Conservation (phyloP, 176 grass and related monocot genomes). For the Bolboschoenus planiculmis region DNA sequence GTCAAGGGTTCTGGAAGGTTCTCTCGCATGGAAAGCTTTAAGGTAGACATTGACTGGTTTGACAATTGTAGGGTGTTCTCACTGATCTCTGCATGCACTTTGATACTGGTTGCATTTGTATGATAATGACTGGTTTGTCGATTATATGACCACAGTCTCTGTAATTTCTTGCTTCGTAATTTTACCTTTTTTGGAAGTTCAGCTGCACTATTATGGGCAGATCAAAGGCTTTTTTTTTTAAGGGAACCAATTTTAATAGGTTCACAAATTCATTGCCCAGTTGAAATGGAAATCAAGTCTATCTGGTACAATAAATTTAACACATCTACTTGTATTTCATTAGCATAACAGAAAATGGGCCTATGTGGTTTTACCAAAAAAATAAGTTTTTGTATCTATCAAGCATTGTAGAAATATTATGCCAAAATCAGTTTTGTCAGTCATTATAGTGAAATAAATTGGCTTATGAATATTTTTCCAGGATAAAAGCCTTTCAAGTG, state of each 20-base stretch:
- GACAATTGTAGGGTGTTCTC: neutral
- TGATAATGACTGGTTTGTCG: neutral
- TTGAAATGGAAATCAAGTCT: neutral
- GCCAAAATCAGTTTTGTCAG: neutral
- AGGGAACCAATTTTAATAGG: neutral
- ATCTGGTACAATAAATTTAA: neutral
- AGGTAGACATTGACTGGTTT: too few species aligned
- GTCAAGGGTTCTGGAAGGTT: conserved; percentile 84
- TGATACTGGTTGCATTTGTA: neutral
- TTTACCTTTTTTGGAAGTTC: neutral
- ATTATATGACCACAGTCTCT: neutral
- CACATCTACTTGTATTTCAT: neutral
- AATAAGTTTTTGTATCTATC: neutral
- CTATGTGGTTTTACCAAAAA: neutral
- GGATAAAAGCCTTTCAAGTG: conserved; percentile 95
- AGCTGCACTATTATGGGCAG: neutral
- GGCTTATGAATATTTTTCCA: conserved; percentile 27
- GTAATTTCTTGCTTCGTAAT: neutral
- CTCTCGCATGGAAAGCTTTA: conserved; percentile 82
- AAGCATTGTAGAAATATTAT: neutral
- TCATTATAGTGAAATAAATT: neutral
- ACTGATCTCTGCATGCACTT: neutral
- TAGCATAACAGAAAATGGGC: neutral
- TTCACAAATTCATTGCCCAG: neutral
- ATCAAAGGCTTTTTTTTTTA: neutral